These are phyloP conservation scores for Mycena crocata DNA, from an alignment of 768 basidiomycete species.

Conservation along the genomic window DNA sequence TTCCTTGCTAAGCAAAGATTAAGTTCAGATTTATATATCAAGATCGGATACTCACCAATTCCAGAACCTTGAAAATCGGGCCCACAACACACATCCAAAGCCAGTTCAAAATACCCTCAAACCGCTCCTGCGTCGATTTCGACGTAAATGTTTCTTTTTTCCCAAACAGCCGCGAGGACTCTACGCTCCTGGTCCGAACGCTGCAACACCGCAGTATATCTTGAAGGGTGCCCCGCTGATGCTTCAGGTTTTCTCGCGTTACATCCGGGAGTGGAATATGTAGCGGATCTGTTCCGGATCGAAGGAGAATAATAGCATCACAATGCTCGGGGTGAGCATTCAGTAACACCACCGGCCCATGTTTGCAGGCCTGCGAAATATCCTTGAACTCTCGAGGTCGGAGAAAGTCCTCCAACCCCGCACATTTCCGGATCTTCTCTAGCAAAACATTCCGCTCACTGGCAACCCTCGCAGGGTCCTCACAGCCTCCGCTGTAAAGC, in stretches of 20 bases:
- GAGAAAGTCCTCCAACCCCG: slow-evolving; percentile 1
- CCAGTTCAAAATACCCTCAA: not conserved
- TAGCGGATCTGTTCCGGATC: not conserved
- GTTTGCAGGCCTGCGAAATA: not conserved
- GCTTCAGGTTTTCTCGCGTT: not conserved
- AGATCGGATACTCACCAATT: not conserved
- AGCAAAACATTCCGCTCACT: not conserved
- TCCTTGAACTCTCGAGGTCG: not conserved
- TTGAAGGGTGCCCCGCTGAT: not conserved
- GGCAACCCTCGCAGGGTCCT: not conserved
- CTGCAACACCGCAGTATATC: not conserved
- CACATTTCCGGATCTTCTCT: not conserved
- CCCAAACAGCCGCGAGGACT: not conserved
- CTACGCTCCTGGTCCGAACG: not conserved
- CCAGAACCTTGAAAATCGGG: not conserved
- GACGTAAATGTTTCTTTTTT: not conserved
- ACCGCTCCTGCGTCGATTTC: not conserved
- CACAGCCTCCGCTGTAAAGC: not conserved
- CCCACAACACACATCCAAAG: not conserved
- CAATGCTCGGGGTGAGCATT: slow-evolving; percentile 2
- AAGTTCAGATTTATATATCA: not conserved
- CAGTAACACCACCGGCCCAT: slow-evolving; percentile 1
- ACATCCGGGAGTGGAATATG: slow-evolving; percentile 1
- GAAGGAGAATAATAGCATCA: slow-evolving; percentile 9
- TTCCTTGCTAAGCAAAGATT: not conserved